Evolutionary conservation across 2,329 filamentous ascomycete genomes (phyloP).

Genomic region (Cylindrodendrum hubeiense): DNA sequence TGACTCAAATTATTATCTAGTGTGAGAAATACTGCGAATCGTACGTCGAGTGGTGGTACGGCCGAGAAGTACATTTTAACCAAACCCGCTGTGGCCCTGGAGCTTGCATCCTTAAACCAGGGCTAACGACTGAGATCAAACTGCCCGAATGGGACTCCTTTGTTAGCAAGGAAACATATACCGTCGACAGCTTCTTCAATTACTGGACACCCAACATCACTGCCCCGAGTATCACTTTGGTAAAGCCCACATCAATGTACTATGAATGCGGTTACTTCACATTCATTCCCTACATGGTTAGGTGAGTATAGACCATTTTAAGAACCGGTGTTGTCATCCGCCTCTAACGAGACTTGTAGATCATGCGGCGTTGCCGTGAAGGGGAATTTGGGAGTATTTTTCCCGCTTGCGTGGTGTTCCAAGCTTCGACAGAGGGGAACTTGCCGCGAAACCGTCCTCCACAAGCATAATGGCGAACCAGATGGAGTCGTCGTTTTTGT

Average conservation of each 20-base stretch:
- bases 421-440: not conserved
- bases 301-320: not conserved
- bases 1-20: not conserved
- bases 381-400: not conserved
- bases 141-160: not conserved
- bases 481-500: conserved; percentile 13
- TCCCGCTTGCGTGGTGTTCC: not conserved
- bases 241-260: not conserved
- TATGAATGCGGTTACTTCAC: conserved; percentile 15
- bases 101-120: conserved; percentile 1
- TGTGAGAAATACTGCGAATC: conserved; percentile 11
- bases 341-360: not conserved
- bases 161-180: not conserved
- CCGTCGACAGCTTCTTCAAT: not conserved
- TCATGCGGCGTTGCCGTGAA: not conserved
- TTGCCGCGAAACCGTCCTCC: not conserved
- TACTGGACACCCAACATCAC: conserved; percentile 5
- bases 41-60: conserved; percentile 8
- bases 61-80: conserved; percentile 10
- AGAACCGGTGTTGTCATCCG: too few species aligned
- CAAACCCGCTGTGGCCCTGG: not conserved
- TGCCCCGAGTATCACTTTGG: not conserved
- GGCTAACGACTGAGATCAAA: not conserved
- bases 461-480: not conserved
- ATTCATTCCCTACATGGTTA: conserved; percentile 8